These are phyloP conservation scores for Thalassiosira livingstoniorum DNA, from an alignment of 352 stramenopile genomes.

Conservation along the genomic window DNA sequence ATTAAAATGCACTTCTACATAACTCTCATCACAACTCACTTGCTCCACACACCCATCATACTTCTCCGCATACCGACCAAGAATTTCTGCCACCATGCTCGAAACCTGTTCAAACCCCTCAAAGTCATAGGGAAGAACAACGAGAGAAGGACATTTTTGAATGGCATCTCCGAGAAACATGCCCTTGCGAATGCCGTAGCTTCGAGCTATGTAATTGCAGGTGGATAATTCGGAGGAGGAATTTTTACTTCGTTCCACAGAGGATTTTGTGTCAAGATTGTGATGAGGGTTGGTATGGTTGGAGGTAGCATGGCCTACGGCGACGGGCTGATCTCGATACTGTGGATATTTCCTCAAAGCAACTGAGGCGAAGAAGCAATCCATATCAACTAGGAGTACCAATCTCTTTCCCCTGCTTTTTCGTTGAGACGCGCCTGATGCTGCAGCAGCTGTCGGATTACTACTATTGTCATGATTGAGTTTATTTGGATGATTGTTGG, in stretches of 20 bases:
- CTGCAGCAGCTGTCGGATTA: too few relatives aligned
- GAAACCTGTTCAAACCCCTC: constrained; percentile 89
- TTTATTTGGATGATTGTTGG: too few relatives aligned
- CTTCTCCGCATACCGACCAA: constrained; percentile 64
- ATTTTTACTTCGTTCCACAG: constrained; percentile 52
- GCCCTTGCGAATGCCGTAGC: constrained; percentile 90
- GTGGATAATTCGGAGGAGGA: constrained; percentile 91
- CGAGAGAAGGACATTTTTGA: constrained; percentile 90
- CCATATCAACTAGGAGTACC: constrained; percentile 97
- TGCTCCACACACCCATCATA: constrained; percentile 92
- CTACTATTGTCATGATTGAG: too few relatives aligned
- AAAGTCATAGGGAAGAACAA: constrained; percentile 95
- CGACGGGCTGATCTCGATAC: constrained; percentile 87
- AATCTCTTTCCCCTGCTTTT: constrained; percentile 70
- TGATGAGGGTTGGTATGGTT: background rate
- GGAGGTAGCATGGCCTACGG: constrained; percentile 87
- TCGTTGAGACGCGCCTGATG: constrained; percentile 15
- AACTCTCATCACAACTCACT: constrained; percentile 96
- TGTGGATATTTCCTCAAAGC: constrained; percentile 88
- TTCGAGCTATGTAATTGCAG: constrained; percentile 94
- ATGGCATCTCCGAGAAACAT: constrained; percentile 95
- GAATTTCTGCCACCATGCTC: constrained; percentile 87
- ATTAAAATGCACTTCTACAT: constrained; percentile 89
- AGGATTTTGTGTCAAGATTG: background rate
- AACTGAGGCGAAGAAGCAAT: constrained; percentile 96